Conservation (phyloP, 2,329 filamentous ascomycete species). For the Chaetomium strumarium region DNA sequence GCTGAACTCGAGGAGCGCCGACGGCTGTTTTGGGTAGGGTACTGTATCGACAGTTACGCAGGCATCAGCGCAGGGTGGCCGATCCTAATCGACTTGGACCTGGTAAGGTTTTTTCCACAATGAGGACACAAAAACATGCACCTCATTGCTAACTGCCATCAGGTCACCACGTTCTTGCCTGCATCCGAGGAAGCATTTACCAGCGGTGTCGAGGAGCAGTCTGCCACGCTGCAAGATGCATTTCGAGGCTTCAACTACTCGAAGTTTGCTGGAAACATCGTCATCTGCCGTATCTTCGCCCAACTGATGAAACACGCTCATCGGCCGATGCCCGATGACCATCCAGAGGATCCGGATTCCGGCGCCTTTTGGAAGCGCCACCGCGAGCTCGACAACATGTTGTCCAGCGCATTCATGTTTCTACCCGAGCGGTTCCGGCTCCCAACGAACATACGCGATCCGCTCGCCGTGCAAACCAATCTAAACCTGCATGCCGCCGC, state of each 20-base stretch:
- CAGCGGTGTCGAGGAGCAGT: constrained; percentile 56
- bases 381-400: constrained; percentile 70
- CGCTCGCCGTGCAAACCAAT: constrained; percentile 74
- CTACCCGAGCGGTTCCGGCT: constrained; percentile 70
- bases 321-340: constrained; percentile 61
- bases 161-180: constrained; percentile 69
- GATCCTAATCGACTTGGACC: constrained; percentile 66
- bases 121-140: too few relatives aligned
- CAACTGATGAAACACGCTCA: constrained; percentile 77
- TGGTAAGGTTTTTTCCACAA: constrained; percentile 39
- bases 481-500: constrained; percentile 83
- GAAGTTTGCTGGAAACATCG: constrained; percentile 63
- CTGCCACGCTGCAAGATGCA: constrained; percentile 58
- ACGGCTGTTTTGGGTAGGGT: constrained; percentile 80
- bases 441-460: constrained; percentile 61
- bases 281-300: constrained; percentile 76
- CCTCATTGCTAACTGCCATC: constrained; percentile 5
- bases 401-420: constrained; percentile 72
- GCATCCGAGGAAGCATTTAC: constrained; percentile 71
- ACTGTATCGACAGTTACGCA: constrained; percentile 76
- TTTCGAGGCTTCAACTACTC: constrained; percentile 60
- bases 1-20: constrained; percentile 70
- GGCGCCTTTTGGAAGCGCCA: constrained; percentile 85
- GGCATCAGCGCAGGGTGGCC: constrained; percentile 91
- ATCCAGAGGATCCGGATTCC: constrained; percentile 64